These are phyloP conservation scores for Coniferiporia weirii DNA, from an alignment of 1,284 basidiomycete species.

Conservation along the genomic window DNA sequence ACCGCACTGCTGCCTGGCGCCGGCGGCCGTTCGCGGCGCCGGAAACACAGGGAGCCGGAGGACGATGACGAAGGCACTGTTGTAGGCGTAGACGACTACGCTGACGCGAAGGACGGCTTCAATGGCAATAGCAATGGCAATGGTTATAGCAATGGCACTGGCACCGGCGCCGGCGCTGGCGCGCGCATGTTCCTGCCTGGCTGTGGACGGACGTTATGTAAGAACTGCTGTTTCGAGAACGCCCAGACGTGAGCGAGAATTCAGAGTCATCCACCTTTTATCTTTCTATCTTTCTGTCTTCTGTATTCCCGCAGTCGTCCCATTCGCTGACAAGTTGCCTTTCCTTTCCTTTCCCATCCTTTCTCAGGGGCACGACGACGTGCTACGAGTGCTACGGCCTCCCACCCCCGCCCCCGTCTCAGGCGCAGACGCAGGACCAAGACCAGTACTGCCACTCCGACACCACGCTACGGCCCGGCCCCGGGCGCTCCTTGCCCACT, in stretches of 20 bases:
- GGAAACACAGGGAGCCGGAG: conserved; percentile 20
- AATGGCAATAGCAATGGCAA: too few relatives aligned
- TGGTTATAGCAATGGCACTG: too few relatives aligned
- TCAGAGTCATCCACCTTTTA: too few relatives aligned
- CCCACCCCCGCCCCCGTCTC: conserved; percentile 13
- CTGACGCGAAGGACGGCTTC: conserved; percentile 7
- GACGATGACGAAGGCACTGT: conserved; percentile 7
- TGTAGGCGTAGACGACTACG: conserved; percentile 7
- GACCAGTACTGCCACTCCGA: not conserved
- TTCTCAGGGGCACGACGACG: conserved; percentile 17
- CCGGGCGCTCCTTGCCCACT: not conserved
- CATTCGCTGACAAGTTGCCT: too few relatives aligned
- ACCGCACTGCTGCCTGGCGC: not conserved
- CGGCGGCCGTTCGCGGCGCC: conserved; percentile 11
- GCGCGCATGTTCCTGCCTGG: conserved; percentile 22
- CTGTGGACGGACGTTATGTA: conserved; percentile 31
- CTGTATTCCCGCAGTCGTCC: too few relatives aligned
- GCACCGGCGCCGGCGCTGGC: too few relatives aligned
- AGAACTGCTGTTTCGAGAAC: conserved; percentile 29
- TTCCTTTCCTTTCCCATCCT: not conserved
- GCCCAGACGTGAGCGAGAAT: conserved; percentile 25
- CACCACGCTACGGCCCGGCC: not conserved
- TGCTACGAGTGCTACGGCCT: conserved; percentile 21
- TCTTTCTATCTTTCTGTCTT: not conserved
- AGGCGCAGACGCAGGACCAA: not conserved